Conservation (phyloP, 495 filamentous ascomycete species). For the Jackrogersella minutella region DNA sequence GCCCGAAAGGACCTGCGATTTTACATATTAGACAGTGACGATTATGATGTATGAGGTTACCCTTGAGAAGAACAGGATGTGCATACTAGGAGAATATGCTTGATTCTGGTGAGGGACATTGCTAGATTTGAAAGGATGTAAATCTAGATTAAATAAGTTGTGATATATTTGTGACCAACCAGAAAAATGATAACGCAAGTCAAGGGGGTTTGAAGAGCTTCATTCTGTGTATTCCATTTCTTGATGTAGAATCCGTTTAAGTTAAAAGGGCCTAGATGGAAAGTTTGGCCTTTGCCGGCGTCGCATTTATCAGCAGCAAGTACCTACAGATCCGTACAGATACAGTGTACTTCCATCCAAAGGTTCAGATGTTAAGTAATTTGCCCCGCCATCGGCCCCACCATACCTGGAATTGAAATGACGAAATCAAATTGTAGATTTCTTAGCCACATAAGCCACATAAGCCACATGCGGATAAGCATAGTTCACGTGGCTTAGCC, state of each 20-base stretch:
- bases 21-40: conserved; percentile 19
- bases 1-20: conserved; percentile 80
- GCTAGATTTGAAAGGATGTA: conserved; percentile 9
- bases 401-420: conserved; percentile 15
- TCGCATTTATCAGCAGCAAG: conserved; percentile 46
- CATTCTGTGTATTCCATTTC: conserved; percentile 20
- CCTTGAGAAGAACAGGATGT: background rate
- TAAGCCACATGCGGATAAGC: background rate
- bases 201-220: conserved; percentile 30
- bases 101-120: conserved; percentile 67
- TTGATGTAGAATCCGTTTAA: background rate
- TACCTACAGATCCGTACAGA: background rate
- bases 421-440: too few relatives aligned
- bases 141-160: background rate
- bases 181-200: too few relatives aligned
- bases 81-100: conserved; percentile 67
- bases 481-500: background rate
- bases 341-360: conserved; percentile 1
- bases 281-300: conserved; percentile 31
- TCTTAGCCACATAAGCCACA: conserved; percentile 1
- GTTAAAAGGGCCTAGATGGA: conserved; percentile 2
- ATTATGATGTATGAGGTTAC: background rate
- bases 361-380: conserved; percentile 21
- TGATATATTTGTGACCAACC: background rate
- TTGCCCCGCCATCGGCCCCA: conserved; percentile 29